Percentiles rank a stretch among this genome's conserved stretches.
phyloP scores from a whole-genome alignment of 1,284 basidiomycete species.

The Porodaedalea pini region DNA sequence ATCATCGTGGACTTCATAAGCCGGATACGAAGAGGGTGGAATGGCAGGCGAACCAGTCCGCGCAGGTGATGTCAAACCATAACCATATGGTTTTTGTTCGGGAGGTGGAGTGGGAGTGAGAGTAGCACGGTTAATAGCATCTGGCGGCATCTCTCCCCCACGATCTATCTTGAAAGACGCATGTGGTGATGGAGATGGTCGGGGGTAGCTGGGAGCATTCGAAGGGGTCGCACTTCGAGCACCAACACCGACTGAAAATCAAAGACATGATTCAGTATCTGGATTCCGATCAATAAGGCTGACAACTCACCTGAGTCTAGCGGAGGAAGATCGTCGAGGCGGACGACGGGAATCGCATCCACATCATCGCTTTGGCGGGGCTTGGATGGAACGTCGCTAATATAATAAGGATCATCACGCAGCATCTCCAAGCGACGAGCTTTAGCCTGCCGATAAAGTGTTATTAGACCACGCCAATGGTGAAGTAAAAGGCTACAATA shows the following conservation, averaged over 20 bases:
- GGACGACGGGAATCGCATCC: conserved; percentile 83
- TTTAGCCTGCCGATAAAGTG: conserved; percentile 52
- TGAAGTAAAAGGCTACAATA: neutral
- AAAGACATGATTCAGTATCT: neutral
- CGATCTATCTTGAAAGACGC: conserved; percentile 63
- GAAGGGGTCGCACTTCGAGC: conserved; percentile 33
- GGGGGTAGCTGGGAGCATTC: conserved; percentile 27
- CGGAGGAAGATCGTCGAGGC: conserved; percentile 65
- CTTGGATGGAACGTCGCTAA: conserved; percentile 57
- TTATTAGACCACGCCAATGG: neutral
- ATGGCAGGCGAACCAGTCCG: conserved; percentile 7
- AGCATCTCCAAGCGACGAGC: conserved; percentile 70
- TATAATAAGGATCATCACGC: conserved; percentile 86
- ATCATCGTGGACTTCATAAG: conserved; percentile 53
- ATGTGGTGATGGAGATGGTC: conserved; percentile 19
- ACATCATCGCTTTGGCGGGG: conserved; percentile 55
- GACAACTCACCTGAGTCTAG: conserved; percentile 39
- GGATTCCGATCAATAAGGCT: neutral
- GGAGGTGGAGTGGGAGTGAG: conserved; percentile 21
- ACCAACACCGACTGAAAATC: conserved; percentile 37
- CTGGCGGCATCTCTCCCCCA: conserved; percentile 82
- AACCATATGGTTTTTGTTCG: conserved; percentile 25
- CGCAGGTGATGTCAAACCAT: conserved; percentile 16
- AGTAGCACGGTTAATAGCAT: conserved; percentile 34
- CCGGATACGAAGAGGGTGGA: conserved; percentile 50